Percentiles rank a stretch among this genome's conserved stretches.
Conservation (phyloP, 2,329 filamentous ascomycete species). For the Grosmannia serpens region DNA sequence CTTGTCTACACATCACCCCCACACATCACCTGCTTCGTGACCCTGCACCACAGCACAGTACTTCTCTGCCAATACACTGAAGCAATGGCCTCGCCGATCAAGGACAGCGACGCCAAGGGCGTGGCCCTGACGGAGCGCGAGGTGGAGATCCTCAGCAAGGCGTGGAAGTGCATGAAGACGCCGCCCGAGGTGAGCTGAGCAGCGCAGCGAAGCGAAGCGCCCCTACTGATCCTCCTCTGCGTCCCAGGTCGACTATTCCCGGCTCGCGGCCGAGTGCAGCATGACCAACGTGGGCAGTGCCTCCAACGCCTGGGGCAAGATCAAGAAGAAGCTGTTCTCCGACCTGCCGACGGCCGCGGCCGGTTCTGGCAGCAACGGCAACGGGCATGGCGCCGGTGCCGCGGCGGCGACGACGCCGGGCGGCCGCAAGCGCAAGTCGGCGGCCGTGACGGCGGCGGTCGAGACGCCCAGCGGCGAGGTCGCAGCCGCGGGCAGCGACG, state of each 20-base stretch:
- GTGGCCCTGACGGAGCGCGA: conserved; percentile 14
- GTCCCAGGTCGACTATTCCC: conserved; percentile 15
- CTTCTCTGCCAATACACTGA: background rate
- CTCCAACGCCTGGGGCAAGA: conserved; percentile 14
- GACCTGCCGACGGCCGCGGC: background rate
- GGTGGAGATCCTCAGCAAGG: conserved; percentile 14
- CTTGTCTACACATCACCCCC: too few species aligned
- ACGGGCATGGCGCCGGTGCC: background rate
- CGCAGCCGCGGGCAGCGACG: background rate
- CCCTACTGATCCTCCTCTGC: too few species aligned
- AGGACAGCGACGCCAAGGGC: background rate
- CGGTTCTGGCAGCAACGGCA: background rate
- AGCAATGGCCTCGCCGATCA: background rate
- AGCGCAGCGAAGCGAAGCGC: too few species aligned
- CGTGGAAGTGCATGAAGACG: conserved; percentile 16
- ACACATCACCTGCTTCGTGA: background rate
- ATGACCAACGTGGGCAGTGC: conserved; percentile 16
- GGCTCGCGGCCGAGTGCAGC: conserved; percentile 13
- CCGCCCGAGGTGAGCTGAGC: conserved; percentile 14
- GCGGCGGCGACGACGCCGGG: background rate
- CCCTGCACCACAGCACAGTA: too few species aligned
- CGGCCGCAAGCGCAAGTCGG: conserved; percentile 13
- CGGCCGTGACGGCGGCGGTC: conserved; percentile 1
- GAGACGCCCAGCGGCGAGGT: background rate
- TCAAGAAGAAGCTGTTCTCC: conserved; percentile 17